Conservation (phyloP, 495 filamentous ascomycete species). For the Penicillium odoratum region DNA sequence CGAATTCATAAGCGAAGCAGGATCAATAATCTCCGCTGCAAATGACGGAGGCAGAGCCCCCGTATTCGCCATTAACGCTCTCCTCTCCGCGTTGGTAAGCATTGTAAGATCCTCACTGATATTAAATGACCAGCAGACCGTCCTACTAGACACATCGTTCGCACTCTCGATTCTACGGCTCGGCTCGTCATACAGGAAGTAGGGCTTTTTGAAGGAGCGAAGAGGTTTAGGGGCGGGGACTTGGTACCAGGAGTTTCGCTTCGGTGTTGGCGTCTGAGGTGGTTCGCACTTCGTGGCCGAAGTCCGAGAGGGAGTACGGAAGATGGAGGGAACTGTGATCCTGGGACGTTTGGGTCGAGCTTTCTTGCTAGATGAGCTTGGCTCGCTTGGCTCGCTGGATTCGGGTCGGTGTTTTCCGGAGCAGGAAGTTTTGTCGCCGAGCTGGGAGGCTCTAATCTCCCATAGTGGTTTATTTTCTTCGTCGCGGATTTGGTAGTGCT, state of each 20-base stretch:
- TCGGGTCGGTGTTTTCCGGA: not conserved
- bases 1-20: not conserved
- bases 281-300: too few species aligned
- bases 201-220: not conserved
- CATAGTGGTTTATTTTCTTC: not conserved
- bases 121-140: not conserved
- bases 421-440: not conserved
- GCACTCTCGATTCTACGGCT: not conserved
- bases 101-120: not conserved
- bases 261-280: not conserved
- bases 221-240: not conserved
- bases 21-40: not conserved
- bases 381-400: not conserved
- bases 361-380: not conserved
- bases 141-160: not conserved
- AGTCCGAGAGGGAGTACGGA: not conserved
- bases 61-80: not conserved
- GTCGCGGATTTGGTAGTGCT: conserved; percentile 8
- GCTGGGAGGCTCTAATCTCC: not conserved
- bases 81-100: not conserved
- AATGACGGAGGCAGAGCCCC: not conserved
- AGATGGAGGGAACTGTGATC: not conserved
- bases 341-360: not conserved
- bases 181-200: not conserved
- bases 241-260: not conserved